These are phyloP conservation scores for Bruguiera parviflora DNA, from an alignment of 345 rosid species.

Conservation along the genomic window DNA sequence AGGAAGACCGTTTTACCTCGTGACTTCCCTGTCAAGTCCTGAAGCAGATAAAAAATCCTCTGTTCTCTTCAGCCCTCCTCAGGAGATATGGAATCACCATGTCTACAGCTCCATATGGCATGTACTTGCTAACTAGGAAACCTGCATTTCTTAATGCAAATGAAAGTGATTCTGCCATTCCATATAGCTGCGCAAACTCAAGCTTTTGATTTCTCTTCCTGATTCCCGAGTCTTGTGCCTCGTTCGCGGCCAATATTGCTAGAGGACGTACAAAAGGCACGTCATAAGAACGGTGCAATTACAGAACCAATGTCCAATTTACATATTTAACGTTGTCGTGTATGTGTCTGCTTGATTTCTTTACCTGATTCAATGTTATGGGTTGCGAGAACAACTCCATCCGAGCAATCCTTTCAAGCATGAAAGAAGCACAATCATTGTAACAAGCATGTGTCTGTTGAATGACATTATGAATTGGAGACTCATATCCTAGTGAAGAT, in stretches of 20 bases:
- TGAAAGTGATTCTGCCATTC: constrained; percentile 81
- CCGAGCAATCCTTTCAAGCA: constrained; percentile 59
- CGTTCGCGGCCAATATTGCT: constrained; percentile 61
- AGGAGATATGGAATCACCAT: constrained; percentile 72
- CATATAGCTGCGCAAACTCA: constrained; percentile 82
- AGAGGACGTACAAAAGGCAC: not conserved
- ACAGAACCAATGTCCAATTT: not conserved
- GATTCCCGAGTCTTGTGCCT: constrained; percentile 62
- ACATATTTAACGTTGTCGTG: not conserved
- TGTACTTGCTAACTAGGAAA: constrained; percentile 78
- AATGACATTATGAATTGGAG: constrained; percentile 71
- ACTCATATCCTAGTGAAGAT: constrained; percentile 55
- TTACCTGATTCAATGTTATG: constrained; percentile 81
- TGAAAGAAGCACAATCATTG: constrained; percentile 64
- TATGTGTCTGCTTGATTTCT: too few species aligned
- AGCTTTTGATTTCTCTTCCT: constrained; percentile 44
- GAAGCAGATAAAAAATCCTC: constrained; percentile 65
- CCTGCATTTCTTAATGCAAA: constrained; percentile 72
- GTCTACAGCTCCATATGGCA: constrained; percentile 75
- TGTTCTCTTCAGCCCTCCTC: constrained; percentile 87
- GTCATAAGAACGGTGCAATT: too few species aligned
- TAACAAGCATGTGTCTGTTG: constrained; percentile 67
- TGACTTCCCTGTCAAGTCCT: constrained; percentile 56
- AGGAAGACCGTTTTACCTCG: constrained; percentile 36
- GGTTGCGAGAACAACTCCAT: constrained; percentile 70